phyloP scores from a whole-genome alignment of 1,284 basidiomycete genomes.

The Ganoderma lingzhi region DNA sequence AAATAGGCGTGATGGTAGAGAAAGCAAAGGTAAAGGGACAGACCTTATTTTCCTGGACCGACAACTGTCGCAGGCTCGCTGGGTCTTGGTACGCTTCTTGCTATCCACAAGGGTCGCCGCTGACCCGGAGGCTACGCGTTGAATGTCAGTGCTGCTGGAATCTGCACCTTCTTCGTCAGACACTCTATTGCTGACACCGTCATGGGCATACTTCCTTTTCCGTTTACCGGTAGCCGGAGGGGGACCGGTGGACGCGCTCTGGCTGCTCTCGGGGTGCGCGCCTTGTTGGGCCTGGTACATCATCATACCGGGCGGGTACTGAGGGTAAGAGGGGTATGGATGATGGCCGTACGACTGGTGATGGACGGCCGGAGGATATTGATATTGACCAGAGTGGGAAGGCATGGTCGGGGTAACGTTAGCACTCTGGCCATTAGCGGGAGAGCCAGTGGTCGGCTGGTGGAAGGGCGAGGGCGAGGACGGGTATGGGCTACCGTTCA shows the following conservation, averaged over 20 bases:
- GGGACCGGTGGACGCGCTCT: conserved; percentile 33
- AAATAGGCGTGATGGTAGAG: conserved; percentile 40
- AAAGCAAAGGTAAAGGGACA: conserved; percentile 33
- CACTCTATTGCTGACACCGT: conserved; percentile 50
- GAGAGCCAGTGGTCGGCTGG: conserved; percentile 52
- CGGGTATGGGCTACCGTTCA: conserved; percentile 53
- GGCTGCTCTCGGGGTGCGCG: conserved; percentile 41
- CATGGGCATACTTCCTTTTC: conserved; percentile 65
- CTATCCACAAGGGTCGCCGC: conserved; percentile 52
- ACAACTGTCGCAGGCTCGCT: conserved; percentile 91
- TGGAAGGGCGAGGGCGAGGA: conserved; percentile 63
- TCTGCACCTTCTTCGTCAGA: conserved; percentile 67
- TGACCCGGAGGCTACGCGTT: conserved; percentile 38
- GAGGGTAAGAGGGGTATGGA: conserved; percentile 62
- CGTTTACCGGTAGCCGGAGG: conserved; percentile 58
- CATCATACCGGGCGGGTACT: conserved; percentile 69
- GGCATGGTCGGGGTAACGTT: conserved; percentile 51
- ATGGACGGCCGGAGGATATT: conserved; percentile 58
- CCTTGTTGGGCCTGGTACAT: conserved; percentile 60
- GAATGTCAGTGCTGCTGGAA: conserved; percentile 57
- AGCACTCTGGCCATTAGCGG: conserved; percentile 50
- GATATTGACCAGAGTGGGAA: conserved; percentile 54
- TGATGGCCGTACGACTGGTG: conserved; percentile 55
- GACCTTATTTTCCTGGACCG: conserved; percentile 92
- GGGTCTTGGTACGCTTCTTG: conserved; percentile 91